Evolutionary conservation across 352 stramenopile genomes (phyloP).

Genomic region (Aphanomyces astaci): DNA sequence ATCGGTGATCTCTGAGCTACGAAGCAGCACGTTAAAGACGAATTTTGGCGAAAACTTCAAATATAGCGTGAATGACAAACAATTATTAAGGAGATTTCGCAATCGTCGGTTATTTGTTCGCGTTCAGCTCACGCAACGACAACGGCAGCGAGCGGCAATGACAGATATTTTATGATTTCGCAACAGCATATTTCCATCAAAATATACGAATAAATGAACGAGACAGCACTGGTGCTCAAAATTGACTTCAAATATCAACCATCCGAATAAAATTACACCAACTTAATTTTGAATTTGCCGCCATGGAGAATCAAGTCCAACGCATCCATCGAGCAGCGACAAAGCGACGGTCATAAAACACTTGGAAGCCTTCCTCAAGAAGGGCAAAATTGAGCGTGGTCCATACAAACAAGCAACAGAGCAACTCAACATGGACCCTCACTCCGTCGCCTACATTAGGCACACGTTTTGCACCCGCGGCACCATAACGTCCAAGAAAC

Average conservation of each 20-base stretch:
- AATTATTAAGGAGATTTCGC: too few species aligned
- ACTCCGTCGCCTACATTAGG: background rate
- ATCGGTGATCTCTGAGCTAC: too few species aligned
- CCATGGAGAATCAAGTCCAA: background rate
- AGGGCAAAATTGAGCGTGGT: background rate
- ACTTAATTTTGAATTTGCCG: constrained; percentile 5
- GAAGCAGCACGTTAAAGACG: too few species aligned
- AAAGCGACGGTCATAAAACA: background rate
- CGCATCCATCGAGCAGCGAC: background rate
- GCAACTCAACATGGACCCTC: background rate
- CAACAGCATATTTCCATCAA: too few species aligned
- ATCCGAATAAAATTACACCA: background rate
- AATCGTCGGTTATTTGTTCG: too few species aligned
- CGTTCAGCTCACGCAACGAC: too few species aligned
- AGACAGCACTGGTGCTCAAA: too few species aligned
- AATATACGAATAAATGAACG: too few species aligned
- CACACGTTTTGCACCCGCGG: background rate
- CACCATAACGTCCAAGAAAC: background rate
- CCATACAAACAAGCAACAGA: background rate
- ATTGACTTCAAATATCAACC: constrained; percentile 1
- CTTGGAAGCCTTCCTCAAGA: background rate
- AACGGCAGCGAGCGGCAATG: too few species aligned
- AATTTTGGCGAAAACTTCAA: too few species aligned
- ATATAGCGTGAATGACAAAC: too few species aligned
- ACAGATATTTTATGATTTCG: too few species aligned